These are phyloP conservation scores for Vaucheria bursata DNA, from an alignment of 352 stramenopile genomes.

Conservation along the genomic window DNA sequence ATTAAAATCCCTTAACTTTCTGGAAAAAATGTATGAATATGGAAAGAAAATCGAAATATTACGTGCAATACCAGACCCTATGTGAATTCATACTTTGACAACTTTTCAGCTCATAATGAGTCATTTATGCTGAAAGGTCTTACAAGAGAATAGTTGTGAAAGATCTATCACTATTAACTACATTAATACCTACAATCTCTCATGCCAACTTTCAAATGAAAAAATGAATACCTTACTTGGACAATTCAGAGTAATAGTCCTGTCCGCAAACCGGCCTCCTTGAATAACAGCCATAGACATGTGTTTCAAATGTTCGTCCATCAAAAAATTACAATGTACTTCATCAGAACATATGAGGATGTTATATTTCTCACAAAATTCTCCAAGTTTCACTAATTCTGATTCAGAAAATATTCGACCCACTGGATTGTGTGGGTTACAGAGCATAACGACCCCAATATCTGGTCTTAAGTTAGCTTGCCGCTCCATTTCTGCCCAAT, in stretches of 20 bases:
- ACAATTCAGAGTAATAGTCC: background rate
- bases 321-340: slow-evolving; percentile 50
- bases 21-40: no score
- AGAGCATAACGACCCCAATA: slow-evolving; percentile 44
- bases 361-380: slow-evolving; percentile 42
- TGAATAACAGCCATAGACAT: slow-evolving; percentile 28
- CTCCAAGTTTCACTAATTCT: slow-evolving; percentile 34
- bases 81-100: no score
- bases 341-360: slow-evolving; percentile 49
- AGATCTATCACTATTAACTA: no score
- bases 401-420: slow-evolving; percentile 37
- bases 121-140: no score
- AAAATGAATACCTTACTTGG: background rate
- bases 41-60: no score
- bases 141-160: no score
- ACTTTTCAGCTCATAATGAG: no score
- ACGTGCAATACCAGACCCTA: no score
- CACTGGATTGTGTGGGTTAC: slow-evolving; percentile 51
- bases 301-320: slow-evolving; percentile 38
- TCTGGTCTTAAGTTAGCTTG: slow-evolving; percentile 23
- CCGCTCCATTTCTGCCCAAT: slow-evolving; percentile 48
- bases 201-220: no score
- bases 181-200: no score
- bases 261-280: slow-evolving; percentile 1
- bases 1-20: no score